Base-by-base conservation (phyloP, 2,329 filamentous ascomycete genomes). In the Ceratocystis lukuohia region DNA sequence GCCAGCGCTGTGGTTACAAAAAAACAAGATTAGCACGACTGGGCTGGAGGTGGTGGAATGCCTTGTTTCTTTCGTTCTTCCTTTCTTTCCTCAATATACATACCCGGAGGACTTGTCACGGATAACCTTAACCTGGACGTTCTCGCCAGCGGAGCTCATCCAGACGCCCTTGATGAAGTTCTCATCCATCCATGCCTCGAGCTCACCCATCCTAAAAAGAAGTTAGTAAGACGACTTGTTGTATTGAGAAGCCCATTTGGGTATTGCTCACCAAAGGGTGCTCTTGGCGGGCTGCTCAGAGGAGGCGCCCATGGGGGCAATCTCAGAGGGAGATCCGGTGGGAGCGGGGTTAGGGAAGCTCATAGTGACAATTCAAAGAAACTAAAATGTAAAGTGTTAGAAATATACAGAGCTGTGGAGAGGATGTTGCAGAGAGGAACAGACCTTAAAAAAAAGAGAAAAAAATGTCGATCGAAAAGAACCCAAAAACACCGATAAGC, bases 131-230 rank as follows among this genome's bases (percentile, higher is more conserved):
- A 99, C 94, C 72, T 96, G 96, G 72, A 99, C 94, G 70, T 86
- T 86, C 78, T 97, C 94, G 71, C 89, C 91, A 79, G 96, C 89
- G 72, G 92, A 86, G 73, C 91, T 96, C 70, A 80, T 74, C 83
- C 91, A 97, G 59, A 97, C 86, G 72, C 89, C 94, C 78, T 95
- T 92, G 74, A 99, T 89, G 76, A 97, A 99, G 78, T 93, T 95
- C 80, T 99, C 94, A 72, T 99, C 94, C 79, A 99, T 97, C 94
- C 94, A 99, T 33, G 91, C 90, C 77, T 97, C 93, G 70, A 99
- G 88, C 76, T 99, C 94, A 71, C 94, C 94, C 94, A 99, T 99
- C 93, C 92, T 96, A 48, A 30, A 63, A 66, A 30, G 44, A n/a
- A 5, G 64, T 68, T 64, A 68, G 65, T 20, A 12, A 57, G 2